Evolutionary conservation across 2,329 filamentous ascomycete genomes (phyloP), one percentile per base, ranked within the genome.

Genomic region (Xylariomycetidae sp.): DNA sequence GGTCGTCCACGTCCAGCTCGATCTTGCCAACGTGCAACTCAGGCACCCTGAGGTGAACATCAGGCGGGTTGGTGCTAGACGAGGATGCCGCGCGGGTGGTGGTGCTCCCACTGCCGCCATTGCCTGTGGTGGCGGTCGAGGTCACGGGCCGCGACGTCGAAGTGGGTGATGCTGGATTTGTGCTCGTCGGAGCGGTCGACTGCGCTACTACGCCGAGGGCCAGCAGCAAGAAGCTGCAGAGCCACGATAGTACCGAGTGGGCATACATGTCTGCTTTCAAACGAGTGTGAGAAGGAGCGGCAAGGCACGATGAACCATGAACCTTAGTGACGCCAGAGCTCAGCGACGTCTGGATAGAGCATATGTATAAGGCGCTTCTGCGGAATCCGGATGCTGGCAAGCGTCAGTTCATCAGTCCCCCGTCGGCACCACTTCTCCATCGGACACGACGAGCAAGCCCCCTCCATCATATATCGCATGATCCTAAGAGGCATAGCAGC

Each of bases 1-100:
- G 57, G 43, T 76, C 67, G 43, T 79, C 73, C 3, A 80, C 75
- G 29, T 70, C 65, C 4, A 79, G 60, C 54, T 79, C 74, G 38
- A 80, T 79, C 31, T 64, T 62, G 24, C 70, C 70, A 13, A 80
- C 74, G 24, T 68, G 69, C 6, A 80, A 62, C 42, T 75, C 65
- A 1, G 75, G 73, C 1, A 79, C 68, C 29, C 66, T 68, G 23
- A 80, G 66, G 35, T 67, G 61, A 13, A 79, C 74, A 56, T 80
- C 75, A 8, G 74, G 73, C 0, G 65, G 59, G 4, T 54, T 58
- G 10, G 58, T 57, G 39, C 52, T 45, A 28, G 53, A 50, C 25
- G 57, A 56, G 20, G 6, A 6, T 4, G 50, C 37, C 2, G 12
- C 18, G 27, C 36, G 40, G 24, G 39, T 49, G 6, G 43, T 43